Percentiles rank a stretch among this genome's conserved stretches.
These are phyloP conservation scores for Bacterosira constricta DNA, from an alignment of 108 stramenopile genomes.

Conservation along the genomic window DNA sequence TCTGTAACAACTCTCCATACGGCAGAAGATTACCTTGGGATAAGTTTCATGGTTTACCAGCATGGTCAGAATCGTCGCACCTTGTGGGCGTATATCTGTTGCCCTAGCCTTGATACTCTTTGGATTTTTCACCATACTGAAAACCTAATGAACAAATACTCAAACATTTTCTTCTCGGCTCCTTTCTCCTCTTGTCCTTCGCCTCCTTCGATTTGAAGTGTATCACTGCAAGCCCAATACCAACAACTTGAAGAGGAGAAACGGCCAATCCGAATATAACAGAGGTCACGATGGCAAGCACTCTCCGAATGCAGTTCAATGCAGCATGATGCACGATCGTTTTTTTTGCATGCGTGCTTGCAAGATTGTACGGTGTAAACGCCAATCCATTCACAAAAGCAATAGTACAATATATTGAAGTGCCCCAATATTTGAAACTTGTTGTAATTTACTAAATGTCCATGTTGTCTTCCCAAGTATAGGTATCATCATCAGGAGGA, in stretches of 20 bases:
- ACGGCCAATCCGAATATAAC: constrained; percentile 69
- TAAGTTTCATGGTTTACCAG: too few relatives aligned
- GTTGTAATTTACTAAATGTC: neutral
- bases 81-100: too few relatives aligned
- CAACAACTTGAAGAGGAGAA: constrained; percentile 46
- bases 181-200: constrained; percentile 25
- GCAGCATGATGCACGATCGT: constrained; percentile 85
- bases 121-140: too few relatives aligned
- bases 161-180: constrained; percentile 34
- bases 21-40: too few relatives aligned
- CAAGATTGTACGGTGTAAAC: constrained; percentile 79
- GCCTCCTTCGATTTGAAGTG: constrained; percentile 39
- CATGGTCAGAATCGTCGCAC: too few relatives aligned
- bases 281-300: constrained; percentile 83
- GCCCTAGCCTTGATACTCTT: too few relatives aligned
- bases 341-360: constrained; percentile 70
- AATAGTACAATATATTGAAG: constrained; percentile 46
- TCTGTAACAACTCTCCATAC: too few relatives aligned
- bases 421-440: neutral
- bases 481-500: too few relatives aligned
- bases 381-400: constrained; percentile 72
- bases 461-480: too few relatives aligned
- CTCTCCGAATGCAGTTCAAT: constrained; percentile 79
- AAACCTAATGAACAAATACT: too few relatives aligned
- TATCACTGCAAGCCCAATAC: constrained; percentile 61